phyloP scores from a whole-genome alignment of 768 basidiomycete genomes.

The Mycena galericulata region DNA sequence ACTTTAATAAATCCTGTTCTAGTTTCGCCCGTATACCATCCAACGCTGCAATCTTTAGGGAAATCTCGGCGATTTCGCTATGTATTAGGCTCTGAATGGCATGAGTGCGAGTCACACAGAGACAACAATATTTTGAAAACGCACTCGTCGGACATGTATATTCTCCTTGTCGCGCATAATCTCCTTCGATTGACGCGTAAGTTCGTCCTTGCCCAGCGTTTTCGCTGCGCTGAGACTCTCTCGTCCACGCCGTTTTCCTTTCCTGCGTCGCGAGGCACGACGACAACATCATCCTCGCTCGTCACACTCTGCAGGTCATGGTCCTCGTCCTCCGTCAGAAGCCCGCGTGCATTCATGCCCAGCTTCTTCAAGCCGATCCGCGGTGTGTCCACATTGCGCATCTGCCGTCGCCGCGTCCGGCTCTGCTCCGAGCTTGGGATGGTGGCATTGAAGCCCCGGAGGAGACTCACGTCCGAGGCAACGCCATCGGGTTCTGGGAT shows the following conservation, averaged over 20 bases:
- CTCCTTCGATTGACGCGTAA: slow-evolving; percentile 85
- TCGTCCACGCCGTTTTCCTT: slow-evolving; percentile 66
- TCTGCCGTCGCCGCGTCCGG: slow-evolving; percentile 79
- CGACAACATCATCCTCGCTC: slow-evolving; percentile 83
- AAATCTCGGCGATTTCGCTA: slow-evolving; percentile 90
- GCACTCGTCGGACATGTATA: slow-evolving; percentile 86
- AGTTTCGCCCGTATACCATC: slow-evolving; percentile 85
- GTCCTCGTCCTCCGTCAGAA: slow-evolving; percentile 70
- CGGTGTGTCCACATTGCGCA: slow-evolving; percentile 83
- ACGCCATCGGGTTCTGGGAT: slow-evolving; percentile 82
- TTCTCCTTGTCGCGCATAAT: slow-evolving; percentile 95
- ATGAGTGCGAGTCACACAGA: slow-evolving; percentile 24
- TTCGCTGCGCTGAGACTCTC: slow-evolving; percentile 78
- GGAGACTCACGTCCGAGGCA: slow-evolving; percentile 80
- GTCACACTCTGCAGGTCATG: slow-evolving; percentile 69
- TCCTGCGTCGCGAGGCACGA: slow-evolving; percentile 60
- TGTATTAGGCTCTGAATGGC: slow-evolving; percentile 79
- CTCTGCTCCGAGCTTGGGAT: slow-evolving; percentile 90
- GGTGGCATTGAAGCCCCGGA: slow-evolving; percentile 95
- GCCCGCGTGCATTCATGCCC: slow-evolving; percentile 82
- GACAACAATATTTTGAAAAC: slow-evolving; percentile 44
- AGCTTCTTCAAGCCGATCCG: slow-evolving; percentile 83
- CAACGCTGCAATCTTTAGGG: slow-evolving; percentile 88
- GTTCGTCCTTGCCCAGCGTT: slow-evolving; percentile 85
- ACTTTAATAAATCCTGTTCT: slow-evolving; percentile 83